Evolutionary conservation across 108 stramenopile species (phyloP), one percentile per base, ranked within the genome.

Genomic region (Cyclotella sp.): DNA sequence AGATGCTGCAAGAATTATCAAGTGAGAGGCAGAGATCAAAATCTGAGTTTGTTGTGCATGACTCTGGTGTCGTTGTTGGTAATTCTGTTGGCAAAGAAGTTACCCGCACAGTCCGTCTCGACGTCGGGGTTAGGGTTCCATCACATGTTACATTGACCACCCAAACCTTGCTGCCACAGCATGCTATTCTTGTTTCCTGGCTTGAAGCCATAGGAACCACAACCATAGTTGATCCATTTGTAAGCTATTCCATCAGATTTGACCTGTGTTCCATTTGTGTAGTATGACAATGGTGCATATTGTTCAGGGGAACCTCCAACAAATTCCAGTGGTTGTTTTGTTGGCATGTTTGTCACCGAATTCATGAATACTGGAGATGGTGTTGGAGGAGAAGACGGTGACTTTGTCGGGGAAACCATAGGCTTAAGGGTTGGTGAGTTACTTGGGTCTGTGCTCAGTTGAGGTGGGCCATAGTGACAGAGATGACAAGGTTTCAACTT

Each of bases 1-100:
- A 79, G 34, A 79, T 46, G 18, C 55, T 59, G 9, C 78, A 71
- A 9, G 72, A 73, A 24, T 71, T 72, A 28, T 78, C 78, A 15
- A 78, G 47, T 8, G 78, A 70, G 53, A 78, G 1, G 22, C 78
- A 78, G 40, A 78, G 22, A 26, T 73, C 68, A 57, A 73, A 72
- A 41, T 68, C 72, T 22, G 47, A 19, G 19, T 70, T 59, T 30
- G 42, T 45, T 40, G 41, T 39, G 49, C 75, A 76, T 59, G 16
- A 22, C 26, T 12, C 46, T 1, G 34, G 34, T 6, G 2, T 34
- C 34, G 6, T 34, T 34, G 49, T 68, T 39, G 49, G 42, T 3
- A 47, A 18, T 47, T 66, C 34, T 45, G 52, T 53, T 54, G 49
- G 68, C 4, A 1, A 39, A 21, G 44, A 22, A 34, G 65, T 12